Evolutionary conservation across 306 rosid genomes (phyloP), one percentile per base, ranked within the genome.

Genomic region (Dalbergia cultrata): DNA sequence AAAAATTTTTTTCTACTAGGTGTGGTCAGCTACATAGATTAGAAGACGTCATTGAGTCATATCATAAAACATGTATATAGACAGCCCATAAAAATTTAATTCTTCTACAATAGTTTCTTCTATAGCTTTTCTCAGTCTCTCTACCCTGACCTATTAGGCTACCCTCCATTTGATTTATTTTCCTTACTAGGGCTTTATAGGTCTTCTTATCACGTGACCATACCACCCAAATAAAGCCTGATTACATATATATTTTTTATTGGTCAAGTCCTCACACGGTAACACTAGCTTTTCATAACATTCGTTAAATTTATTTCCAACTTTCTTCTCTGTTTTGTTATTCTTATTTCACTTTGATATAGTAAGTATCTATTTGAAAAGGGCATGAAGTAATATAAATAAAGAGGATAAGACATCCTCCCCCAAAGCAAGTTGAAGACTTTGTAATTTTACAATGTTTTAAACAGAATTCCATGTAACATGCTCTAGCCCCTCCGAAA

Each of bases 381-480:
- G 21, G 41, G 26, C 21, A 43, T 41, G 47, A 22, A 22, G 11
- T 37, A 71, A 71, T 17, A 57, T 34, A 73, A 39, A 72, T 41
- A 37, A 73, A 34, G 65, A 17, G 10, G 49, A 34, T 41, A 41
- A 41, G 63, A 17, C 17, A 39, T 22, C 35, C 54, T 41, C 1
- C 65, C 59, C 75, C 16, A 17, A 16, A 41, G 67, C 26, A 56
- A n/a, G 76, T 45, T 33, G 31, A 37, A 14, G 57, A 17, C 22
- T 61, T 61, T 45, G n/a, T n/a, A n/a, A n/a, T 75, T 75, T 31
- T 10, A 43, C 8, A 9, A 43, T 45, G 41, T 18, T 34, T 50
- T 43, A 59, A 22, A 39, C 9, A 73, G 10, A 73, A 58, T 73
- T 58, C 53, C 16, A 43, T 8, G 19, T 35, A 72, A 58, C 60